Evolutionary conservation across 495 filamentous ascomycete species (phyloP).

Genomic region (Aspergillus avenaceus): DNA sequence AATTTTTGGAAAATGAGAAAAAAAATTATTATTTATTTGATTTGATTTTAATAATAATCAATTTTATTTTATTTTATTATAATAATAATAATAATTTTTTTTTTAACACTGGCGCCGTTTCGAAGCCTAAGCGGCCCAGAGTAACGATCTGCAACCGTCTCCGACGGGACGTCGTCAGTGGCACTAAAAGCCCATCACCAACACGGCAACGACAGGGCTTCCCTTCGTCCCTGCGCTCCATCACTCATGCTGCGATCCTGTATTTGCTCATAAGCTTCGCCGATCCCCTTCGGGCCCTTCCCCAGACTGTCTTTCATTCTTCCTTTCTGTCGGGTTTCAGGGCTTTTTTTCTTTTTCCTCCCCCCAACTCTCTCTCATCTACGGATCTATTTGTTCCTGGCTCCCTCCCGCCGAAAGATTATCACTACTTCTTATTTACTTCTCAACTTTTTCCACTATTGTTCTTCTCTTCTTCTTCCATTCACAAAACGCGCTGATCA

Average conservation of each 20-base stretch:
- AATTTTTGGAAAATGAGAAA: slow-evolving; percentile 12
- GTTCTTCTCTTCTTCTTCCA: background rate
- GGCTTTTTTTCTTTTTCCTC: slow-evolving; percentile 13
- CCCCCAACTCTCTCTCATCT: slow-evolving; percentile 1
- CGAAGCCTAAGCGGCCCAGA: slow-evolving; percentile 26
- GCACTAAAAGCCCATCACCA: slow-evolving; percentile 35
- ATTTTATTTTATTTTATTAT: slow-evolving; percentile 5
- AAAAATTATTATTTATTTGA: slow-evolving; percentile 3
- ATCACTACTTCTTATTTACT: slow-evolving; percentile 8
- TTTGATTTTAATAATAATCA: slow-evolving; percentile 1
- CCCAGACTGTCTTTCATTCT: slow-evolving; percentile 39
- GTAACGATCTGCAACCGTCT: slow-evolving; percentile 44
- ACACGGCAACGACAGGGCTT: slow-evolving; percentile 27
- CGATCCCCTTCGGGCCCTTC: slow-evolving; percentile 60
- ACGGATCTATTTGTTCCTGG: slow-evolving; percentile 11
- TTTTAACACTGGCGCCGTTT: slow-evolving; percentile 23
- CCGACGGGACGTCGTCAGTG: slow-evolving; percentile 47
- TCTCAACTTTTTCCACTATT: background rate
- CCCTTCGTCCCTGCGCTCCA: slow-evolving; percentile 24
- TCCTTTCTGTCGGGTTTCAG: slow-evolving; percentile 30
- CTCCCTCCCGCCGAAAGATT: slow-evolving; percentile 7
- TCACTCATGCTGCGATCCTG: slow-evolving; percentile 30
- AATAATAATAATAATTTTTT: slow-evolving; percentile 7
- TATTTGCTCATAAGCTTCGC: slow-evolving; percentile 68
- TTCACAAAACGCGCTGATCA: background rate